These are phyloP conservation scores for Mrakia hoshinonis DNA, from an alignment of 768 basidiomycete species.

Conservation along the genomic window DNA sequence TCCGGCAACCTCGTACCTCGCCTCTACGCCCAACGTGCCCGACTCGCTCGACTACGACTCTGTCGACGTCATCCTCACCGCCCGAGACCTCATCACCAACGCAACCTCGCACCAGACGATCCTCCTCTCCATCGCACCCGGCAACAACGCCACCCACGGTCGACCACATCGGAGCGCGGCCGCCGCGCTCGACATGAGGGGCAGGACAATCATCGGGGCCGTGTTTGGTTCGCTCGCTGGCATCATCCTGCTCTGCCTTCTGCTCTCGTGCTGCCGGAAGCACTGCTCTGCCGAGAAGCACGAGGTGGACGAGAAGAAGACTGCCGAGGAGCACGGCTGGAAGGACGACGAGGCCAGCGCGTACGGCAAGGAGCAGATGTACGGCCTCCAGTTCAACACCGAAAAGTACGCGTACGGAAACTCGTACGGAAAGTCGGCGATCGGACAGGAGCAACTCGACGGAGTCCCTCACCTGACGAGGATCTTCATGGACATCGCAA, in stretches of 20 bases:
- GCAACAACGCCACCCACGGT: conserved; percentile 11
- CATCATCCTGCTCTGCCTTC: conserved; percentile 21
- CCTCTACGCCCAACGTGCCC: conserved; percentile 51
- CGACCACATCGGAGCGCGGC: conserved; percentile 14
- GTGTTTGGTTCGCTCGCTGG: conserved; percentile 28
- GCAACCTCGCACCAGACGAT: conserved; percentile 30
- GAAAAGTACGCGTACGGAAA: conserved; percentile 13
- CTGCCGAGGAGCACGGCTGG: background rate
- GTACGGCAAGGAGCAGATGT: conserved; percentile 30
- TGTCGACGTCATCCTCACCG: conserved; percentile 27
- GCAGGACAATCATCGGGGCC: conserved; percentile 13
- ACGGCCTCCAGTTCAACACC: conserved; percentile 33
- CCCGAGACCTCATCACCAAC: conserved; percentile 30
- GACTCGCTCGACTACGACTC: conserved; percentile 31
- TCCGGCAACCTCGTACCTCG: conserved; percentile 39
- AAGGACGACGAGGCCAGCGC: conserved; percentile 16
- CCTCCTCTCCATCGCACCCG: conserved; percentile 23
- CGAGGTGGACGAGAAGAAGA: conserved; percentile 5
- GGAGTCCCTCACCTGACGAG: conserved; percentile 5
- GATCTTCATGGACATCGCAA: conserved; percentile 1
- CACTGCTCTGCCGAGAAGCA: conserved; percentile 1
- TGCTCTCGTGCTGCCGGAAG: conserved; percentile 24
- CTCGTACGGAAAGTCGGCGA: background rate
- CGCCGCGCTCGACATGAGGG: conserved; percentile 6
- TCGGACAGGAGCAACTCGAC: background rate